Evolutionary conservation across 164 flowering plant species (phyloP).

Genomic region (Houttuynia cordata): DNA sequence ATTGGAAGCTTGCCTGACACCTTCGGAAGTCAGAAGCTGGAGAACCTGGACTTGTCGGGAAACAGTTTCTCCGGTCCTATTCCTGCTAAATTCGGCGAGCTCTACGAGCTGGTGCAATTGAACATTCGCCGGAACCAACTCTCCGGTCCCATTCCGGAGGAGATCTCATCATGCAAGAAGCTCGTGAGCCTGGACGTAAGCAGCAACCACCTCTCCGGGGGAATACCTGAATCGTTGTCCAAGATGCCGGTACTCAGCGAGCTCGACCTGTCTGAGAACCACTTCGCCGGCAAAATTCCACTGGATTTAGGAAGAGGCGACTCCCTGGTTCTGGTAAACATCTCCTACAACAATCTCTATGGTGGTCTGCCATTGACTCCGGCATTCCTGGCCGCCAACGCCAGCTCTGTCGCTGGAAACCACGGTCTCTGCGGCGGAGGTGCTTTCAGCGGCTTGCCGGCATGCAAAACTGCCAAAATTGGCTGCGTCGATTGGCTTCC

Average conservation of each 20-base stretch:
- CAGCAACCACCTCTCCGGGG: slow-evolving; percentile 44
- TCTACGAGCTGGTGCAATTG: slow-evolving; percentile 44
- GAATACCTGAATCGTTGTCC: slow-evolving; percentile 37
- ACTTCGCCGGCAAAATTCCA: slow-evolving; percentile 54
- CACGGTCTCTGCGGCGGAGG: slow-evolving; percentile 47
- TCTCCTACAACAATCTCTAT: slow-evolving; percentile 55
- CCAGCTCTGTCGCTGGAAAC: slow-evolving; percentile 54
- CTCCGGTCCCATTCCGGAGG: slow-evolving; percentile 49
- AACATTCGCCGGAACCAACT: slow-evolving; percentile 43
- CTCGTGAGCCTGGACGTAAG: slow-evolving; percentile 58
- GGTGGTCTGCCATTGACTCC: slow-evolving; percentile 61
- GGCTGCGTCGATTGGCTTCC: slow-evolving; percentile 28
- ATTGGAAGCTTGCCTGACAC: slow-evolving; percentile 22
- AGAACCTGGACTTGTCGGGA: slow-evolving; percentile 55
- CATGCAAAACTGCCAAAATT: slow-evolving; percentile 32
- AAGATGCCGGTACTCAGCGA: slow-evolving; percentile 57
- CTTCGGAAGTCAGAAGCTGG: slow-evolving; percentile 34
- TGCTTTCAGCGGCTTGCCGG: slow-evolving; percentile 35
- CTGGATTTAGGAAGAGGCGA: slow-evolving; percentile 32
- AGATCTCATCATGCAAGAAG: slow-evolving; percentile 46
- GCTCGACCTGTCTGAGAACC: slow-evolving; percentile 59
- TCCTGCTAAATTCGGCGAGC: slow-evolving; percentile 30
- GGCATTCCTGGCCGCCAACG: slow-evolving; percentile 56
- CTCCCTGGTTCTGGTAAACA: slow-evolving; percentile 55
- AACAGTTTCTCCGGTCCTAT: slow-evolving; percentile 49